Conservation (phyloP, 208 protist species). For the Herpetomonas tarakana region DNA sequence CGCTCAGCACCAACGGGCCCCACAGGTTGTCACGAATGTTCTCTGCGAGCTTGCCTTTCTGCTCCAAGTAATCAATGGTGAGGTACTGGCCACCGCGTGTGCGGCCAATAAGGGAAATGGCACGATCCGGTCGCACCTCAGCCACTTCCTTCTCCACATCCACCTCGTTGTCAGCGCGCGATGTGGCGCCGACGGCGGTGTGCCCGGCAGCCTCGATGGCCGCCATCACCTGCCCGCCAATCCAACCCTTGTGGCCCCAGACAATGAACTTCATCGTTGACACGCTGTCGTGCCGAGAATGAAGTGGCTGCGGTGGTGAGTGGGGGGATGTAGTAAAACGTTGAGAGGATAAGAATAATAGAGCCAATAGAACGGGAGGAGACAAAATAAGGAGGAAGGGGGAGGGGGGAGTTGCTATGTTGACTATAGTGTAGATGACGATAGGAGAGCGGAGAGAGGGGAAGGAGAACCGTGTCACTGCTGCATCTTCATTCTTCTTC, state of each 20-base stretch:
- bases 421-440: too few relatives aligned
- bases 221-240: constrained; percentile 43
- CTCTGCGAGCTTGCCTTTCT: constrained; percentile 49
- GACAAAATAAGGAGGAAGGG: too few relatives aligned
- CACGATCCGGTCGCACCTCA: constrained; percentile 34
- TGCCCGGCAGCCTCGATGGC: constrained; percentile 21
- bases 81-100: constrained; percentile 35
- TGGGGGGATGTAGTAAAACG: too few relatives aligned
- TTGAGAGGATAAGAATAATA: too few relatives aligned
- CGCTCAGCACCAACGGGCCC: constrained; percentile 34
- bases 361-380: too few relatives aligned
- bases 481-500: too few relatives aligned
- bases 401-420: too few relatives aligned
- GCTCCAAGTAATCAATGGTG: constrained; percentile 61
- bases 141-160: constrained; percentile 26
- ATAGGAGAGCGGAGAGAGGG: too few relatives aligned
- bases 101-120: constrained; percentile 41
- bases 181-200: constrained; percentile 29
- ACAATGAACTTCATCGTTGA: constrained; percentile 44
- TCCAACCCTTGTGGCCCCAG: constrained; percentile 51
- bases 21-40: constrained; percentile 56
- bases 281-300: too few relatives aligned
- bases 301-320: too few relatives aligned
- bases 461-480: too few relatives aligned
- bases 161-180: constrained; percentile 34